Percentiles rank a stretch among this genome's conserved stretches.
Evolutionary conservation across 2,329 filamentous ascomycete genomes (phyloP).

Genomic region (Macrophomina phaseolina): DNA sequence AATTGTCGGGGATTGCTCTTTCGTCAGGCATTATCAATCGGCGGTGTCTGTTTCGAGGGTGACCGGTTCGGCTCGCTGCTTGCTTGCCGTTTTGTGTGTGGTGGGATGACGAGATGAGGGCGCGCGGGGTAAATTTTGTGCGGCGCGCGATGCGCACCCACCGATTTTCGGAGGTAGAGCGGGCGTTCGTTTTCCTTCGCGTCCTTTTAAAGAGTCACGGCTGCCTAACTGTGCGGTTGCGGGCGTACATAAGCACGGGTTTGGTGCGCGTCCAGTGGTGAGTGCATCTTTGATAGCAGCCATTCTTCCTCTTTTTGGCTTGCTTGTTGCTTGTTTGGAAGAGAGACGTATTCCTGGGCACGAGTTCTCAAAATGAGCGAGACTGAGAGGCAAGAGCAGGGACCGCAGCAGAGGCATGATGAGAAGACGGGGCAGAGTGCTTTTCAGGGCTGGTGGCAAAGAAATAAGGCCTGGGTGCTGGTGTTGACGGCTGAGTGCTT

Average conservation of each 20-base stretch:
- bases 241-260: neutral
- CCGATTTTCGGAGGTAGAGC: neutral
- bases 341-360: neutral
- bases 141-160: slow-evolving; percentile 6
- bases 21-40: neutral
- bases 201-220: slow-evolving; percentile 1
- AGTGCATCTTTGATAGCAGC: neutral
- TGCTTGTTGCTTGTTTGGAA: neutral
- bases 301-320: neutral
- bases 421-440: neutral
- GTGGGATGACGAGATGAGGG: neutral
- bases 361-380: neutral
- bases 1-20: neutral
- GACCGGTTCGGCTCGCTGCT: slow-evolving; percentile 13
- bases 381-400: slow-evolving; percentile 4
- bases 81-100: too few species aligned
- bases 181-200: neutral
- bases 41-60: slow-evolving; percentile 7
- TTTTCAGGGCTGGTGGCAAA: slow-evolving; percentile 14
- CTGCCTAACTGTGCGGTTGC: neutral
- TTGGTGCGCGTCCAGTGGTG: too few species aligned
- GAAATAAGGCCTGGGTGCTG: slow-evolving; percentile 22
- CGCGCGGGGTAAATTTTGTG: neutral
- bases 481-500: slow-evolving; percentile 22
- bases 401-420: neutral